Percentiles rank a stretch among this genome's conserved stretches.
These are phyloP conservation scores for Sarocladium strictum DNA, from an alignment of 2,329 filamentous ascomycete species.

Conservation along the genomic window DNA sequence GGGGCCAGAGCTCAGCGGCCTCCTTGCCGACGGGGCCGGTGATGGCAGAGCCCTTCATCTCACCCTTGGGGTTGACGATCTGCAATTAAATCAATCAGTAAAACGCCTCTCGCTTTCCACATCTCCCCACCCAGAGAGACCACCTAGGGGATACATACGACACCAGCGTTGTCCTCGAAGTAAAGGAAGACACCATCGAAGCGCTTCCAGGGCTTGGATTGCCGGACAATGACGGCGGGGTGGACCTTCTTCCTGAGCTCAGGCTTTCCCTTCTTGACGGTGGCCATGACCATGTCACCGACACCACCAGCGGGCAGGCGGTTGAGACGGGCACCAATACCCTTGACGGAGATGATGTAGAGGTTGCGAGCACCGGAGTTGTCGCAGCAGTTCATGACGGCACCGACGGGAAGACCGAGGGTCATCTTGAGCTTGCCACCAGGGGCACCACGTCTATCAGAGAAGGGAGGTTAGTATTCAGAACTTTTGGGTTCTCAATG, in stretches of 20 bases:
- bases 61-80: slow-evolving; percentile 99
- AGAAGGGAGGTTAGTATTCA: background rate
- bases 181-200: slow-evolving; percentile 98
- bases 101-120: no score
- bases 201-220: slow-evolving; percentile 99
- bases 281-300: slow-evolving; percentile 99
- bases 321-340: slow-evolving; percentile 96
- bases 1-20: slow-evolving; percentile 98
- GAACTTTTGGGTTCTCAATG: background rate
- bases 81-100: slow-evolving; percentile 27
- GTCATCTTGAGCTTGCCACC: slow-evolving; percentile 99
- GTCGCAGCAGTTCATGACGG: slow-evolving; percentile 99
- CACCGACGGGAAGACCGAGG: slow-evolving; percentile 99
- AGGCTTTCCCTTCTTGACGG: slow-evolving; percentile 99
- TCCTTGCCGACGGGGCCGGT: slow-evolving; percentile 99
- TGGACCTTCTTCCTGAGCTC: slow-evolving; percentile 99
- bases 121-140: no score
- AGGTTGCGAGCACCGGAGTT: slow-evolving; percentile 98
- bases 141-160: slow-evolving; percentile 56
- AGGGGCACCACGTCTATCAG: slow-evolving; percentile 72
- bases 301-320: slow-evolving; percentile 95
- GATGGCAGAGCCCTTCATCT: slow-evolving; percentile 99
- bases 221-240: slow-evolving; percentile 97
- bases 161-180: slow-evolving; percentile 99
- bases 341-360: slow-evolving; percentile 99